These are phyloP conservation scores for Ilyonectria sp. DNA, from an alignment of 2,329 filamentous ascomycete genomes.

Conservation along the genomic window DNA sequence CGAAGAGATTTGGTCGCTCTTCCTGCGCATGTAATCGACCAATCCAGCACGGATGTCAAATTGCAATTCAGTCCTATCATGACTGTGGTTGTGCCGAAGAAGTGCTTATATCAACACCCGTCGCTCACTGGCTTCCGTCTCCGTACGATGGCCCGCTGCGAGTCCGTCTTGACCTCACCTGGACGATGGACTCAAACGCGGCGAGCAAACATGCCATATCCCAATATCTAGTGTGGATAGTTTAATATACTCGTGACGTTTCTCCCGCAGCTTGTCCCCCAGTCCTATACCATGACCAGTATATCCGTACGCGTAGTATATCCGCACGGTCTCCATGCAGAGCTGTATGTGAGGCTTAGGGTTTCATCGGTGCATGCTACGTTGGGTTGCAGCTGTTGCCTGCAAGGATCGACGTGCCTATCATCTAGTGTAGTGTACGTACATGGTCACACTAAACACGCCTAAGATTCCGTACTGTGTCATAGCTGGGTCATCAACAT, in stretches of 20 bases:
- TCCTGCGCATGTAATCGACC: constrained; percentile 7
- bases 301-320: background rate
- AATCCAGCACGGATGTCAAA: constrained; percentile 98
- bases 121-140: constrained; percentile 50
- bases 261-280: background rate
- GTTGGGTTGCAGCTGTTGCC: background rate
- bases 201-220: constrained; percentile 49
- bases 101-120: constrained; percentile 84
- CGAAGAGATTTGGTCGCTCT: background rate
- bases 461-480: background rate
- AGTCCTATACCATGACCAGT: too few species aligned
- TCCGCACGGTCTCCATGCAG: background rate
- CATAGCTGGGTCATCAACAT: background rate
- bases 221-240: background rate
- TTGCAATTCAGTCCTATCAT: constrained; percentile 90
- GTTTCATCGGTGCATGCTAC: background rate
- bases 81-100: constrained; percentile 99
- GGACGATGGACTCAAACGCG: constrained; percentile 39
- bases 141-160: constrained; percentile 45
- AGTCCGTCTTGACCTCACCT: constrained; percentile 32
- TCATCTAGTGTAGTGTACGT: background rate
- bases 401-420: background rate
- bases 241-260: constrained; percentile 29
- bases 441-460: background rate
- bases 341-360: background rate